A percentile compares a stretch with the other conserved stretches of the same genome.
phyloP scores from a whole-genome alignment of 2,329 filamentous ascomycete species.

The Cytospora mali region DNA sequence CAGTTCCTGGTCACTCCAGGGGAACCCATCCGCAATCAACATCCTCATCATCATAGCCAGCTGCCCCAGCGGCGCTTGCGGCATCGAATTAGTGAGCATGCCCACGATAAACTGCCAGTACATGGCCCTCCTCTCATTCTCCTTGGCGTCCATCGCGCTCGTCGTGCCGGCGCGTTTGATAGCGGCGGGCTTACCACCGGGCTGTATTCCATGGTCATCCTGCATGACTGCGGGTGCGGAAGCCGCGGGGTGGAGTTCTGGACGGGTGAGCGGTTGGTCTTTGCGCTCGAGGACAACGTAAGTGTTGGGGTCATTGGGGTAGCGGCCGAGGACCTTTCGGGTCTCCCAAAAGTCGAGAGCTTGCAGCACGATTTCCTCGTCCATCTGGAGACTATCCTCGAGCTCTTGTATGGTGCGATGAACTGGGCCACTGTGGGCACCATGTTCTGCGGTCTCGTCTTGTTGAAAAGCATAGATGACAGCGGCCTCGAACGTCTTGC shows the following conservation, averaged over 20 bases:
- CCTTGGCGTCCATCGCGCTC: conserved; percentile 61
- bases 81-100: conserved; percentile 91
- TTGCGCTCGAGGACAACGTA: conserved; percentile 69
- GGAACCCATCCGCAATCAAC: conserved; percentile 83
- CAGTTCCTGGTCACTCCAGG: conserved; percentile 87
- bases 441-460: conserved; percentile 33
- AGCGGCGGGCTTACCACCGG: conserved; percentile 28
- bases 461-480: conserved; percentile 82
- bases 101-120: conserved; percentile 93
- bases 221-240: conserved; percentile 29
- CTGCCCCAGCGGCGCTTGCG: conserved; percentile 74
- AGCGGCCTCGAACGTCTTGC: conserved; percentile 82
- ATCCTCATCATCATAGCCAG: conserved; percentile 97
- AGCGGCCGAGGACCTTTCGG: conserved; percentile 65
- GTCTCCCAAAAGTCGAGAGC: conserved; percentile 74
- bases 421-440: conserved; percentile 34
- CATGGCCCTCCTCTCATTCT: conserved; percentile 61
- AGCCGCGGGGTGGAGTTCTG: conserved; percentile 24
- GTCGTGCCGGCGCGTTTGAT: conserved; percentile 34
- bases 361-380: conserved; percentile 68
- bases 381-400: conserved; percentile 65
- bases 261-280: conserved; percentile 18
- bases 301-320: conserved; percentile 46
- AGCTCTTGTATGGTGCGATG: conserved; percentile 56
- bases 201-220: conserved; percentile 27